A percentile compares a stretch with the other conserved stretches of the same genome.
phyloP scores from a whole-genome alignment of 768 basidiomycete species.

The Amanita fuliginea region DNA sequence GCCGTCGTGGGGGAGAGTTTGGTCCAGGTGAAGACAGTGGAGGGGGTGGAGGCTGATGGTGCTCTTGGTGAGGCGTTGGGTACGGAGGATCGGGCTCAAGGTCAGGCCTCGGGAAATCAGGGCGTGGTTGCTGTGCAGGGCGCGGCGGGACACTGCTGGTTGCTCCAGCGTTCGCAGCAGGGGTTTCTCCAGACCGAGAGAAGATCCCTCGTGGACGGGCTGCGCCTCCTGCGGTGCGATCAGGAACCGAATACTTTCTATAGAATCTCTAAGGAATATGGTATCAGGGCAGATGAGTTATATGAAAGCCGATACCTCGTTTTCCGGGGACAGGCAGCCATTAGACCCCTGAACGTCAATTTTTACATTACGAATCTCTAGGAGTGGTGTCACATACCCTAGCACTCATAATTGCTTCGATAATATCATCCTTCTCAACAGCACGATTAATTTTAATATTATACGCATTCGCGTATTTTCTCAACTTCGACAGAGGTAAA shows the following conservation, averaged over 20 bases:
- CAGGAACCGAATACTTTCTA: slow-evolving; percentile 53
- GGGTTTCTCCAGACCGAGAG: slow-evolving; percentile 27
- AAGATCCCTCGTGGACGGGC: slow-evolving; percentile 34
- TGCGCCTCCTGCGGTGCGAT: slow-evolving; percentile 15
- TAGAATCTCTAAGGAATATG: slow-evolving; percentile 36
- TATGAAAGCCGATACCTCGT: slow-evolving; percentile 38
- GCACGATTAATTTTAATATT: slow-evolving; percentile 50
- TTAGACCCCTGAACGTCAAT: slow-evolving; percentile 30
- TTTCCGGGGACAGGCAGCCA: slow-evolving; percentile 47
- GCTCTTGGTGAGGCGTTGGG: slow-evolving; percentile 15
- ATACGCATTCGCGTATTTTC: slow-evolving; percentile 62
- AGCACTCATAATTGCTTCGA: slow-evolving; percentile 47
- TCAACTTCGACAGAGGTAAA: slow-evolving; percentile 49
- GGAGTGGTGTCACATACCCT: slow-evolving; percentile 31
- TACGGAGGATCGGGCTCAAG: slow-evolving; percentile 35
- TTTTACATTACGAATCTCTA: not conserved
- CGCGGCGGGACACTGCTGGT: slow-evolving; percentile 22
- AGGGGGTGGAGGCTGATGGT: slow-evolving; percentile 10
- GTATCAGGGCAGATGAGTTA: not conserved
- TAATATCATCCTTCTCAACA: slow-evolving; percentile 71
- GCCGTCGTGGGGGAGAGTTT: slow-evolving; percentile 7
- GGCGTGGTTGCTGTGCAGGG: slow-evolving; percentile 20
- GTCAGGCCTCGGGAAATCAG: slow-evolving; percentile 49
- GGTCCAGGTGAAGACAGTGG: slow-evolving; percentile 10
- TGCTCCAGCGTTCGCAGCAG: slow-evolving; percentile 1